Evolutionary conservation across 352 stramenopile species (phyloP), one percentile per base, ranked within the genome.

Genomic region (Thraustochytrium striatum): DNA sequence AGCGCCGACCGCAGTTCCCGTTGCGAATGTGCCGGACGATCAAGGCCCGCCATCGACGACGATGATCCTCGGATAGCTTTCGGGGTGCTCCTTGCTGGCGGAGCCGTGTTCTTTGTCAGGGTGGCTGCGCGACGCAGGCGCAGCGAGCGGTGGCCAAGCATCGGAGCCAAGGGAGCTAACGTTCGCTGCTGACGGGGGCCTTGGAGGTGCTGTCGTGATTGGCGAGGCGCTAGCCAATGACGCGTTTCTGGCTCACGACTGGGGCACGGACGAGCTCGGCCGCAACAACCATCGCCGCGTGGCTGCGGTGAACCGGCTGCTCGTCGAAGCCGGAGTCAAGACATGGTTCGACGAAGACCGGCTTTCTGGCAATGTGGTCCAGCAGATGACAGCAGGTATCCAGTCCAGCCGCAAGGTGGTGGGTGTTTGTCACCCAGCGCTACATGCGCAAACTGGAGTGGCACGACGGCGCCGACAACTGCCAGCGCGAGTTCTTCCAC

Each of bases 191-290:
- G n/a, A n/a, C n/a, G n/a, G n/a, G n/a, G n/a, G n/a, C n/a, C n/a
- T n/a, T n/a, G n/a, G n/a, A n/a, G n/a, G n/a, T n/a, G n/a, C n/a
- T n/a, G n/a, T n/a, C n/a, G n/a, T n/a, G n/a, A n/a, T n/a, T n/a
- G n/a, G n/a, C n/a, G n/a, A n/a, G n/a, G n/a, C n/a, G n/a, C n/a
- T n/a, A n/a, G n/a, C n/a, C n/a, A n/a, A 61, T 55, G 61, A 70
- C 61, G 61, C 61, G 2, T 70, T 70, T 70, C 61, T 70, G 61
- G 21, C 61, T 5, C 61, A 70, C 25, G 38, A 52, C 8, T 70
- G 61, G 61, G 61, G 61, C 61, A 61, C 21, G 16, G 28, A 61
- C 55, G 55, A 61, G 55, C 21, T 61, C 55, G n/a, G n/a, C n/a
- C n/a, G n/a, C n/a, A 25, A 55, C 47, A 55, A 55, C 25, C 47